Base-by-base conservation (phyloP, 1,284 basidiomycete species). In the Xerocomus amazonicus region DNA sequence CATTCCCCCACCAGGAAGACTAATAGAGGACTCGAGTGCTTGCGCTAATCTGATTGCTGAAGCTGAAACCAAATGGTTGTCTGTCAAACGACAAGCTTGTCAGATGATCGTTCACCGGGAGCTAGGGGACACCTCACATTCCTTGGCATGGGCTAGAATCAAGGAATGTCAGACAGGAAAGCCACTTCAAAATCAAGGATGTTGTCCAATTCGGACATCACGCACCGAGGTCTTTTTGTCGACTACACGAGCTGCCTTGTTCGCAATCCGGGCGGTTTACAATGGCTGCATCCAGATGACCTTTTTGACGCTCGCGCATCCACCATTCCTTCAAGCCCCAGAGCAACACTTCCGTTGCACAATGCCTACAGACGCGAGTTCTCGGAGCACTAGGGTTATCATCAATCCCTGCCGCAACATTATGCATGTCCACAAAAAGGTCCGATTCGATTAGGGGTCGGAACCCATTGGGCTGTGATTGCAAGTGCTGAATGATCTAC, bases 261-360 rank as follows among this genome's bases (percentile, higher is more conserved):
- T 75, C 73, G 56, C 87, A 90, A 58, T 89, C 83, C 17, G 76
- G 79, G 35, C 85, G 74, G 13, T 63, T 74, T 54, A 74, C 63
- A 13, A 87, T 66, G 39, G 61, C 60, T 38, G 73, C 74, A 43
- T 82, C 80, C 40, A 84, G 63, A 53, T 78, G 75, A 9, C 84
- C 85, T 59, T 81, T 84, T 66, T 73, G 74, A 33, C 88, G 77
- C 65, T 90, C 87, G 48, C 83, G 72, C 19, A 87, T 68, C 87
- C 88, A 90, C 87, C 87, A 90, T 34, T 83, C 84, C 50, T 76
- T 79, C 43, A 90, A 59, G 6, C 87, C 87, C 73, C 79, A 86
- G 3, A 89, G 69, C 10, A 90, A 72, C 2, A 89, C 74, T 61
- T 89, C 86, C 0, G 80, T 74, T 2, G 88, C 83, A 60, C 87